Evolutionary conservation across 2,329 filamentous ascomycete genomes (phyloP).

Genomic region (Microdochium trichocladiopsis): DNA sequence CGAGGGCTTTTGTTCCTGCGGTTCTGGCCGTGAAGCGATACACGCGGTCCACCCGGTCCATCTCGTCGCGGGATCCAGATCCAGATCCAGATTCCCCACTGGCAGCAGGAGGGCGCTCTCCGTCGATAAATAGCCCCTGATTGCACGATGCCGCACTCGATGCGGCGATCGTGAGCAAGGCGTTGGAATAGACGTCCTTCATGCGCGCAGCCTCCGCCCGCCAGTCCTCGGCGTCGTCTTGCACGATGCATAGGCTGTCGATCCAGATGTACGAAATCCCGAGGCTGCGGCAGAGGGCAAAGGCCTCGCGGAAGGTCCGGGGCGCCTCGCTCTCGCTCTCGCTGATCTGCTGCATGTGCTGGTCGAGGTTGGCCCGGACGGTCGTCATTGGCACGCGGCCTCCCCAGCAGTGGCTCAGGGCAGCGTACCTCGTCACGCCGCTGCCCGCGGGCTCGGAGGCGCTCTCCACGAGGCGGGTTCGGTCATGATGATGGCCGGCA

Average conservation of each 20-base stretch:
- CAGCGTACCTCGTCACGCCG: conserved; percentile 2
- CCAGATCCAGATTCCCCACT: too few species aligned
- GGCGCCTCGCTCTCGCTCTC: conserved; percentile 6
- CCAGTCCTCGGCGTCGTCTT: conserved; percentile 18
- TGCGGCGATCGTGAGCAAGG: conserved; percentile 10
- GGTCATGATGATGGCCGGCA: not conserved
- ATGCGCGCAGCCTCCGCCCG: conserved; percentile 11
- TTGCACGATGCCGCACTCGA: conserved; percentile 1
- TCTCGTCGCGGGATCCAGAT: too few species aligned
- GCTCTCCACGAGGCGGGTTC: conserved; percentile 4
- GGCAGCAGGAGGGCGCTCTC: too few species aligned
- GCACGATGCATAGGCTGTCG: conserved; percentile 21
- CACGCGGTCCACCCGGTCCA: too few species aligned
- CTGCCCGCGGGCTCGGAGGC: conserved; percentile 4
- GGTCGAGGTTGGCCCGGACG: conserved; percentile 5
- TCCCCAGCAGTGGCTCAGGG: conserved; percentile 7
- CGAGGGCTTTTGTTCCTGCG: too few species aligned
- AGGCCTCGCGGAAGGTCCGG: conserved; percentile 16
- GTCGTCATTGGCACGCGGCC: conserved; percentile 1
- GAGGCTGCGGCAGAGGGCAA: conserved; percentile 14
- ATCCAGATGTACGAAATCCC: conserved; percentile 20
- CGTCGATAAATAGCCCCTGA: too few species aligned
- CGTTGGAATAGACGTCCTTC: conserved; percentile 9
- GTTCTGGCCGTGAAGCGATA: too few species aligned
- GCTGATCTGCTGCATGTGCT: not conserved